Evolutionary conservation across 257 asterid genomes (phyloP), one percentile per base, ranked within the genome.

Genomic region (Nicotiana obtusifolia): DNA sequence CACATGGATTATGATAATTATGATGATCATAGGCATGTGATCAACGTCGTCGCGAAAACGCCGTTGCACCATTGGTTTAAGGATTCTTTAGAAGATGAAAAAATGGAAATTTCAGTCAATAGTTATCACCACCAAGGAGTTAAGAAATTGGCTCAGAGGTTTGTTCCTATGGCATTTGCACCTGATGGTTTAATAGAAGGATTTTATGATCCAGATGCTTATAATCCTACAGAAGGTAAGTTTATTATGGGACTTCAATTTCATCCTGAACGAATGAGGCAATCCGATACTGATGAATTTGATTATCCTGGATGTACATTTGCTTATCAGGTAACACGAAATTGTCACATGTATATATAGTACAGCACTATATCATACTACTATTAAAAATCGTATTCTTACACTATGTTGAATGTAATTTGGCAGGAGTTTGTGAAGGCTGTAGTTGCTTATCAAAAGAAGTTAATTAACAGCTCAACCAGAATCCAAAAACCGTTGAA

Each of bases 71-170:
- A 83, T 1, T 94, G 98, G 98, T 94, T 93, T 68, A 66, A 28
- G 19, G 94, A 87, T 22, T 92, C 97, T 6, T 81, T 92, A 81
- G 88, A 86, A 20, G 84, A 20, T 8, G 90, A 57, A 71, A 73
- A 81, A 14, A 90, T 76, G 92, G 97, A 90, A 30, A 75, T 94
- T 68, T 33, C 30, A 84, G 97, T 94, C 2, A 94, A 94, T 83
- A 94, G 98, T 80, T 94, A 94, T 86, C 98, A 94, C 30, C 98
- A 94, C 79, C 98, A 94, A 81, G 98, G 97, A 54, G 95, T 94
- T 20, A 93, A 91, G 89, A 90, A 86, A 44, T 60, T 94, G 82
- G 98, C 97, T 17, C 95, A 89, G 60, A 83, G 98, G 7, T 91
- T 94, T 44, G 94, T 89, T 57, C 95, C 98, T 0, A 94, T 94